phyloP scores from a whole-genome alignment of 2,329 filamentous ascomycete genomes.

The Cercospora nicotianae region DNA sequence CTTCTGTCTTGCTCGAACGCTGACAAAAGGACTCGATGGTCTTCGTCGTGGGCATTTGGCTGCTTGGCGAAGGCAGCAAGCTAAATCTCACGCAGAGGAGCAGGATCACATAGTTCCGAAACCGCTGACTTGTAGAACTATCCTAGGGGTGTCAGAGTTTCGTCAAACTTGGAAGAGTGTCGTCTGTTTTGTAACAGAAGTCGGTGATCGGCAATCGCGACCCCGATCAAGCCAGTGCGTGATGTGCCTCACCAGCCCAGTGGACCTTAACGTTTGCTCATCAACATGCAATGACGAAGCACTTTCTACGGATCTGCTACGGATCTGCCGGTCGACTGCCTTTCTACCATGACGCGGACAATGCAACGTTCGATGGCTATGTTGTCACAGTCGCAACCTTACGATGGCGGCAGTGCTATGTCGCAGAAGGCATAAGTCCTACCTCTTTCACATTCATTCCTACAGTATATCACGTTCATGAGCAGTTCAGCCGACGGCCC shows the following conservation, averaged over 20 bases:
- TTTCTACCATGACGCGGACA: background rate
- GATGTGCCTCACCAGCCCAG: conserved; percentile 8
- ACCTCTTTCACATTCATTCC: background rate
- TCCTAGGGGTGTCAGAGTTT: background rate
- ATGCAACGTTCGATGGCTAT: background rate
- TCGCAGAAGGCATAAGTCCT: background rate
- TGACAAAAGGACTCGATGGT: background rate
- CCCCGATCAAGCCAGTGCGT: conserved; percentile 9
- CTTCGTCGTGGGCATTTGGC: too few species aligned
- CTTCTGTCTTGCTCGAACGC: background rate
- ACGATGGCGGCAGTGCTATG: background rate
- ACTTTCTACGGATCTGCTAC: conserved; percentile 4
- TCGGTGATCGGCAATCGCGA: background rate
- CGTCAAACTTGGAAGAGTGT: background rate
- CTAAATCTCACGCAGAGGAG: too few species aligned
- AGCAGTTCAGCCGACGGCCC: background rate
- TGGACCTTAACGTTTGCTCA: conserved; percentile 14
- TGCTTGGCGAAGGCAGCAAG: too few species aligned
- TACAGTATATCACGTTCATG: background rate
- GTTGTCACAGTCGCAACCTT: background rate
- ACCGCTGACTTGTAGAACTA: too few species aligned
- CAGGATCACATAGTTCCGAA: too few species aligned
- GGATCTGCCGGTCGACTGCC: conserved; percentile 6
- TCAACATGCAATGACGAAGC: conserved; percentile 2
- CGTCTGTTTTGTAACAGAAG: background rate